Conservation (phyloP, 768 basidiomycete genomes). For the Tricholoma saponaceum region DNA sequence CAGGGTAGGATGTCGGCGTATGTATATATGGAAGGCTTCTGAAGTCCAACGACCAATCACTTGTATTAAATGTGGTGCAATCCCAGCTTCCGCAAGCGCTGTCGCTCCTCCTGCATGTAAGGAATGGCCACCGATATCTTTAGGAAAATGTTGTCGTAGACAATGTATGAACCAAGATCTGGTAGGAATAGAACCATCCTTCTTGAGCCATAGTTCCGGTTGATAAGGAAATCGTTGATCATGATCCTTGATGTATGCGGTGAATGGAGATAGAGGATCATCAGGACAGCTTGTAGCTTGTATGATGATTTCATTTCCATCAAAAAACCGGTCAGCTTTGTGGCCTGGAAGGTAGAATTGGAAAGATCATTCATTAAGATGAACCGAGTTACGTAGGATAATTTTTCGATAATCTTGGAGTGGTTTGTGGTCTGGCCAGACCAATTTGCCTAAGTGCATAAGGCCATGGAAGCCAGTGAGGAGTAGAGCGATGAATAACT, state of each 20-base stretch:
- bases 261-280: not conserved
- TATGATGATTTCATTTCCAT: too few species aligned
- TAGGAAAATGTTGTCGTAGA: constrained; percentile 1
- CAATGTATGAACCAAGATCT: constrained; percentile 13
- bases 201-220: constrained; percentile 12
- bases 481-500: constrained; percentile 16
- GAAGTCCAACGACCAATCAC: constrained; percentile 7
- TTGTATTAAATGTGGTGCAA: constrained; percentile 19
- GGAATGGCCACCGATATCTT: constrained; percentile 2
- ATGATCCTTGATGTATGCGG: not conserved
- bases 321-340: constrained; percentile 18
- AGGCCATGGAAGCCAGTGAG: not conserved
- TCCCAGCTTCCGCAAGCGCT: too few species aligned
- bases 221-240: constrained; percentile 3
- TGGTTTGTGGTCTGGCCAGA: constrained; percentile 14
- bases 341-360: constrained; percentile 9
- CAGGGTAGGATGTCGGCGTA: too few species aligned
- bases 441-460: constrained; percentile 23
- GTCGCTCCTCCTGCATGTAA: too few species aligned
- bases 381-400: not conserved
- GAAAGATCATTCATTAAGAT: not conserved
- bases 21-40: too few species aligned
- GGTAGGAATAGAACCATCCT: constrained; percentile 10
- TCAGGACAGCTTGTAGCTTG: not conserved
- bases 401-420: constrained; percentile 6